A percentile compares a stretch with the other conserved stretches of the same genome.
Evolutionary conservation across 768 basidiomycete genomes (phyloP).

Genomic region (Dendrothele bispora): DNA sequence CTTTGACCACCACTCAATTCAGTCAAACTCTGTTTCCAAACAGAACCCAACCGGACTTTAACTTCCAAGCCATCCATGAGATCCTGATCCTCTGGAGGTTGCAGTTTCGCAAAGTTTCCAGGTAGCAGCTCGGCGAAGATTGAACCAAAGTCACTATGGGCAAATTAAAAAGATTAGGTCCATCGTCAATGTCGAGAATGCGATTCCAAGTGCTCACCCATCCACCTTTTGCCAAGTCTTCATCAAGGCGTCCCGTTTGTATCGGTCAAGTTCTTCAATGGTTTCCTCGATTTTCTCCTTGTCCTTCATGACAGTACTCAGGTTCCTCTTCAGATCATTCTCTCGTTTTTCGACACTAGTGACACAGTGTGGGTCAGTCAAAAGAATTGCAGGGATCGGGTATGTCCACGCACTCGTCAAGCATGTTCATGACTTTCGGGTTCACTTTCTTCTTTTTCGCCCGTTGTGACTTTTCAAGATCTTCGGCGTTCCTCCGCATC

Average conservation of each 20-base stretch:
- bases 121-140: constrained; percentile 96
- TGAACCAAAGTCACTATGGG: constrained; percentile 85
- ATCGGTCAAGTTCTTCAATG: constrained; percentile 88
- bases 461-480: constrained; percentile 77
- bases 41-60: constrained; percentile 90
- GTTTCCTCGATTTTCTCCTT: constrained; percentile 95
- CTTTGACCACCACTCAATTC: constrained; percentile 97
- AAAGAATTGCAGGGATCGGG: not conserved
- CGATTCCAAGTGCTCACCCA: constrained; percentile 62
- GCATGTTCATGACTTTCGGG: constrained; percentile 93
- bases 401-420: constrained; percentile 70
- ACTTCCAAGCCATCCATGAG: constrained; percentile 95
- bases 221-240: constrained; percentile 98
- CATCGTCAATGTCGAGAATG: not conserved
- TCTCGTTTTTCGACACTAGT: constrained; percentile 93
- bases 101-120: constrained; percentile 93
- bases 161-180: too few species aligned
- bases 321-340: constrained; percentile 80
- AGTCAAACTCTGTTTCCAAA: constrained; percentile 98
- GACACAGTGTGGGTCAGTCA: not conserved
- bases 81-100: constrained; percentile 91
- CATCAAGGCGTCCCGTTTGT: constrained; percentile 90
- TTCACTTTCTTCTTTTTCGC: constrained; percentile 96
- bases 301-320: constrained; percentile 85
- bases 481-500: constrained; percentile 63